Percentiles rank a stretch among this genome's conserved stretches.
Conservation (phyloP, 495 filamentous ascomycete species). For the Corynascus novoguineensis region DNA sequence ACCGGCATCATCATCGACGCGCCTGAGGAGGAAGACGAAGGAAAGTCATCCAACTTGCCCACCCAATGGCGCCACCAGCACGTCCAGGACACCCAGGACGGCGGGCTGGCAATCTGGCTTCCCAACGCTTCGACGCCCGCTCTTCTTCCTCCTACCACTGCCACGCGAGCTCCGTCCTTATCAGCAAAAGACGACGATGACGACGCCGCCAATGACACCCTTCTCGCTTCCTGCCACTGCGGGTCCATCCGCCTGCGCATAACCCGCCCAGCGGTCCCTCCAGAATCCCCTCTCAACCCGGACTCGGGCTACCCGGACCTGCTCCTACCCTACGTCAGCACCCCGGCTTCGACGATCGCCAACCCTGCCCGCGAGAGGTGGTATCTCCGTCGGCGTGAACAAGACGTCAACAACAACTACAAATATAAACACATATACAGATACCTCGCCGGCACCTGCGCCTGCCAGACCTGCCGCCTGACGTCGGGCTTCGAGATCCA, state of each 20-base stretch:
- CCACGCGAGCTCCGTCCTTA: too few relatives aligned
- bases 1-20: slow-evolving; percentile 29
- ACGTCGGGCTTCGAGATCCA: slow-evolving; percentile 62
- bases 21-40: background rate
- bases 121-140: slow-evolving; percentile 13
- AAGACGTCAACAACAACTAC: background rate
- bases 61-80: slow-evolving; percentile 44
- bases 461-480: slow-evolving; percentile 58
- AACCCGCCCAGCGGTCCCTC: slow-evolving; percentile 37
- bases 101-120: slow-evolving; percentile 53
- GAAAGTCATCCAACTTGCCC: background rate
- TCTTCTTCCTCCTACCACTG: background rate
- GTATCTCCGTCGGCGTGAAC: slow-evolving; percentile 31
- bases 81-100: slow-evolving; percentile 49
- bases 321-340: slow-evolving; percentile 26
- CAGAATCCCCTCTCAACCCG: slow-evolving; percentile 17
- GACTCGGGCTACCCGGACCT: slow-evolving; percentile 29
- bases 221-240: slow-evolving; percentile 43
- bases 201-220: slow-evolving; percentile 8
- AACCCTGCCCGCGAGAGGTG: slow-evolving; percentile 34
- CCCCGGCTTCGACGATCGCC: slow-evolving; percentile 41
- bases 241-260: slow-evolving; percentile 34
- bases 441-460: slow-evolving; percentile 62
- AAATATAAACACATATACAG: slow-evolving; percentile 13
- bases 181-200: too few relatives aligned